Evolutionary conservation across 495 filamentous ascomycete genomes (phyloP).

Genomic region (Neurospora sp.): DNA sequence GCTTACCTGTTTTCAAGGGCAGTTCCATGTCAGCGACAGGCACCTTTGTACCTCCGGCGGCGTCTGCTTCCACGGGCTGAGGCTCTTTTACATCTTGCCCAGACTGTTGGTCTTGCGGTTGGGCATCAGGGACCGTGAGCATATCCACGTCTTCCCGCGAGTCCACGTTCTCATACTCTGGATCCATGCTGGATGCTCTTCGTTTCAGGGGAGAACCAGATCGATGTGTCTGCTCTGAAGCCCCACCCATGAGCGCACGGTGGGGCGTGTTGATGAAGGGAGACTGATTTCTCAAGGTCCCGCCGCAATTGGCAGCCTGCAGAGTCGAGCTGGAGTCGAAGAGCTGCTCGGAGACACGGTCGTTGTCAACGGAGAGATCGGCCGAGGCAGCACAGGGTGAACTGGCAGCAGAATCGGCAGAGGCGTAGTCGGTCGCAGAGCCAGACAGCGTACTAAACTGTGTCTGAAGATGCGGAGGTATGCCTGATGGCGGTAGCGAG

Average conservation of each 20-base stretch:
- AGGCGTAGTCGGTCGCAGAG: constrained; percentile 38
- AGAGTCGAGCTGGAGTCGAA: constrained; percentile 14
- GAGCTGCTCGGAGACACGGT: constrained; percentile 41
- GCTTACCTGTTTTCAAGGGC: constrained; percentile 16
- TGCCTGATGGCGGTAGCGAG: constrained; percentile 37
- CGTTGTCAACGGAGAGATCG: constrained; percentile 56
- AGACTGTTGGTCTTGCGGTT: neutral
- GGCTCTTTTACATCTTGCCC: neutral
- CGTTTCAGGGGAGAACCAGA: constrained; percentile 47
- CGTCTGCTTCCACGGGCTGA: neutral
- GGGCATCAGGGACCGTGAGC: constrained; percentile 16
- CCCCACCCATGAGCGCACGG: constrained; percentile 43
- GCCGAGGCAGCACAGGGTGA: constrained; percentile 66
- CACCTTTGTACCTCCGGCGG: neutral
- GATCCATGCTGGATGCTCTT: constrained; percentile 44
- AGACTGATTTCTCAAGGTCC: constrained; percentile 24
- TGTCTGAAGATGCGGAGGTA: constrained; percentile 40
- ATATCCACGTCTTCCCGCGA: constrained; percentile 41
- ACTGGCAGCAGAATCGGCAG: constrained; percentile 42
- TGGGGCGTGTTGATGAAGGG: constrained; percentile 32
- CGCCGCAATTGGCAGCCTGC: constrained; percentile 8
- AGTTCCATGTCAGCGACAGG: neutral
- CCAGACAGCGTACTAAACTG: constrained; percentile 29
- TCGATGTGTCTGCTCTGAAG: constrained; percentile 38
- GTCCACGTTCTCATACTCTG: constrained; percentile 21